Evolutionary conservation across 1,284 basidiomycete species (phyloP).

Genomic region (Malassezia arunalokei): DNA sequence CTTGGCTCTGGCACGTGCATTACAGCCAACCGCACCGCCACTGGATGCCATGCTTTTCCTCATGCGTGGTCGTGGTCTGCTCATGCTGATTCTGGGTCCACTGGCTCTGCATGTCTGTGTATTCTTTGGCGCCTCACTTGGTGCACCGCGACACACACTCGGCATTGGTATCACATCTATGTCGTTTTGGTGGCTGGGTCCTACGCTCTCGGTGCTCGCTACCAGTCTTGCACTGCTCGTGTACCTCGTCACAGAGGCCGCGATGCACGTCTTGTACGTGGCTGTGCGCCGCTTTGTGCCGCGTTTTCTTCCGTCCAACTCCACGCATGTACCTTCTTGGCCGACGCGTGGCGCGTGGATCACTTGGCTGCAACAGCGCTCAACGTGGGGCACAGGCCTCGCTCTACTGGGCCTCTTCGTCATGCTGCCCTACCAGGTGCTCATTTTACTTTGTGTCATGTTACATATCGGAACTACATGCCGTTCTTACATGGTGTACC

Average conservation of each 20-base stretch:
- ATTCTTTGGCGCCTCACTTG: background rate
- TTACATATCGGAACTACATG: conserved; percentile 54
- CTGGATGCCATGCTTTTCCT: background rate
- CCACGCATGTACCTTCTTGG: background rate
- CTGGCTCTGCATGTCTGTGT: background rate
- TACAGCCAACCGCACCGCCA: background rate
- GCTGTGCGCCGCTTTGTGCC: background rate
- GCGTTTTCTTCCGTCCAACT: background rate
- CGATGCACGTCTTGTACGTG: background rate
- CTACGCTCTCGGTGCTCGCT: conserved; percentile 15
- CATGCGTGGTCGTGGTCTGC: background rate
- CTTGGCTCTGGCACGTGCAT: conserved; percentile 6
- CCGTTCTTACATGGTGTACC: conserved; percentile 14
- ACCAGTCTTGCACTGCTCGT: conserved; percentile 1
- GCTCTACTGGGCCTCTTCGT: conserved; percentile 60
- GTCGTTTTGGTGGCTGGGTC: conserved; percentile 11
- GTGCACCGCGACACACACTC: background rate
- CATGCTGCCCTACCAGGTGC: conserved; percentile 77
- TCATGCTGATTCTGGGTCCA: background rate
- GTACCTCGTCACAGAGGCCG: background rate
- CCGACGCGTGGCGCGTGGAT: background rate
- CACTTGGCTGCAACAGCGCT: background rate
- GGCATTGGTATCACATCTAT: conserved; percentile 3
- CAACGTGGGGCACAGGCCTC: background rate
- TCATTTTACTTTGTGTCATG: conserved; percentile 66